Base-by-base conservation (phyloP, 768 basidiomycete species). In the Boletus speciosus region DNA sequence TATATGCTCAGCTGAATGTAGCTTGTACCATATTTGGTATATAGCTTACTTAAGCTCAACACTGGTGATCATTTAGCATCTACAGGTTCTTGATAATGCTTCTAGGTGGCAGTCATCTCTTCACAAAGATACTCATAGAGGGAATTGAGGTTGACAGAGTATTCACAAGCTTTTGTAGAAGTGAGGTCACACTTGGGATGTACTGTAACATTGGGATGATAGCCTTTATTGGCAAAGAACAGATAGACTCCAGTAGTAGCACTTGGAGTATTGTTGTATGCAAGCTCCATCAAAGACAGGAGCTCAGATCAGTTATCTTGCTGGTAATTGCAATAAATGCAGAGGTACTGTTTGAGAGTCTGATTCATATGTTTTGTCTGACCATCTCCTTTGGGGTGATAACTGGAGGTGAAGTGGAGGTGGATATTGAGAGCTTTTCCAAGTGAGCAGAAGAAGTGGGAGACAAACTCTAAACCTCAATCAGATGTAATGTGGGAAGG, bases 221-320 rank as follows among this genome's bases (percentile, higher is more conserved):
- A 51, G 7, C 38, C 45, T 16, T 55, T 55, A 4, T 51, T 55
- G 2, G 45, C 6, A 5, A 56, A 51, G 34, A 56, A 51, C 0
- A 19, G 45, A 0, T 40, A 56, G 1, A 56, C 19, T 2, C 43
- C n/a, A 2, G 49, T 50, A 4, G 47, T 50, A 6, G 55, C 15
- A 15, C n/a, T 49, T 2, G 31, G 31, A 31, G 31, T 9, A 31
- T 31, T 31, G 9, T 31, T 31, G 10, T 31, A 31, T 8, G 31
- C 5, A 11, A 49, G 39, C 27, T 49, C 27, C 8, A 2, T 3
- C 0, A 49, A 31, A 1, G 31, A 14, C 0, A 49, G 39, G 21
- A 48, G 37, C 4, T 49, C 19, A 1, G 39, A 16, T 39, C 31
- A 40, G 16, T 41, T 49, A 15, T 49, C 49, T 11, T 41, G 31